These are phyloP conservation scores for Suhomyces taliae DNA, from an alignment of 1,139 yeast species.

Conservation along the genomic window DNA sequence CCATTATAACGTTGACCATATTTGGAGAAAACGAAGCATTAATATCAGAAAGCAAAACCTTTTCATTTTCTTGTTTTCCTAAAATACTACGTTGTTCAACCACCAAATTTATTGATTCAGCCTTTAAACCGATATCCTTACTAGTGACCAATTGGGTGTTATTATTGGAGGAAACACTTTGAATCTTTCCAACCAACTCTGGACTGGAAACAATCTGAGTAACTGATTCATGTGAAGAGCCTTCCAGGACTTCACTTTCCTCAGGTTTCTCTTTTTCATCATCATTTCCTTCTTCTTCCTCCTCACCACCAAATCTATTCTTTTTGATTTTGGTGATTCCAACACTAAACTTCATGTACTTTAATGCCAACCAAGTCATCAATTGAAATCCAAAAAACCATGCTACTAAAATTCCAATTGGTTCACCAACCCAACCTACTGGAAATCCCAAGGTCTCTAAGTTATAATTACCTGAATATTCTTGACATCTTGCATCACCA, in stretches of 20 bases:
- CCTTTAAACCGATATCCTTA: conserved; percentile 15
- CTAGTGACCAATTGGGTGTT: no score
- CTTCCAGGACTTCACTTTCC: not conserved
- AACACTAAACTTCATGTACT: conserved; percentile 52
- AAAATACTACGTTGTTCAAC: conserved; percentile 13
- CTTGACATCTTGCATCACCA: conserved; percentile 28
- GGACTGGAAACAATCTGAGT: not conserved
- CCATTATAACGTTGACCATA: conserved; percentile 27
- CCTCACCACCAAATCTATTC: conserved; percentile 35
- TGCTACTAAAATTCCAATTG: conserved; percentile 59
- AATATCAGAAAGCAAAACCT: conserved; percentile 18
- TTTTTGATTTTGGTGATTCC: conserved; percentile 47
- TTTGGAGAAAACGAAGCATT: conserved; percentile 19
- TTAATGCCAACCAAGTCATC: conserved; percentile 47
- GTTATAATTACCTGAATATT: conserved; percentile 56
- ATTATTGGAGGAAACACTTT: not conserved
- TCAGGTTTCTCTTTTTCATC: conserved; percentile 1
- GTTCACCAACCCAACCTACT: conserved; percentile 63
- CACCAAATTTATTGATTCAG: conserved; percentile 22
- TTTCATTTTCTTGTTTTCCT: conserved; percentile 3
- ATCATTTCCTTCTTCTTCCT: conserved; percentile 18
- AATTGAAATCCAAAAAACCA: conserved; percentile 60
- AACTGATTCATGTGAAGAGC: not conserved
- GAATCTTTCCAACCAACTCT: not conserved
- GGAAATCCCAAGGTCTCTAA: conserved; percentile 62